Percentiles rank a stretch among this genome's conserved stretches.
phyloP scores from a whole-genome alignment of 164 flowering plant species.

The Macadamia tetraphylla region DNA sequence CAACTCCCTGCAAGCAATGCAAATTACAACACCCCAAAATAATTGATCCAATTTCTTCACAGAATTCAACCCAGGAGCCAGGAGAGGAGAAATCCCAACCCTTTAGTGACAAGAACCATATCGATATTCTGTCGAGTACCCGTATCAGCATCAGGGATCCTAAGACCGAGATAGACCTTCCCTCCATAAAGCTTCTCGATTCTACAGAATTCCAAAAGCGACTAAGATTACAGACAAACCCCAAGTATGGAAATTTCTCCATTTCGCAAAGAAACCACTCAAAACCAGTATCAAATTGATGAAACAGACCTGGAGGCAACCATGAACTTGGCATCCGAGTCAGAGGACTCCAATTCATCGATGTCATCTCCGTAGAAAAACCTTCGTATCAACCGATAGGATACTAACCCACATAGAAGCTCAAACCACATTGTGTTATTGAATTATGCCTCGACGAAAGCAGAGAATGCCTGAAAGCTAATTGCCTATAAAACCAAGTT shows the following conservation, averaged over 20 bases:
- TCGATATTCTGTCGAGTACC: conserved; percentile 63
- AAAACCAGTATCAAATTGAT: neutral
- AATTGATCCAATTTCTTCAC: neutral
- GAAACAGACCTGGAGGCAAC: conserved; percentile 49
- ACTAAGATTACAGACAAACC: neutral
- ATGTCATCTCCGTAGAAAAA: conserved; percentile 57
- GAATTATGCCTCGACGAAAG: neutral
- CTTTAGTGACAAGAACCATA: conserved; percentile 66
- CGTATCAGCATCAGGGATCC: conserved; percentile 80
- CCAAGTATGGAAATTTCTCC: neutral
- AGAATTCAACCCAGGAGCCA: neutral
- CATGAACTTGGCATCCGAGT: conserved; percentile 48
- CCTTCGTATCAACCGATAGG: conserved; percentile 41
- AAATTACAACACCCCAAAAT: neutral
- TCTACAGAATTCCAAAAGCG: conserved; percentile 23
- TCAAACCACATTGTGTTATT: conserved; percentile 26
- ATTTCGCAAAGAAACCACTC: neutral
- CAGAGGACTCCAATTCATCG: conserved; percentile 44
- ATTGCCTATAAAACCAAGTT: no score
- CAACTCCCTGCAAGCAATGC: conserved; percentile 39
- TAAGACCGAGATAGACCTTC: conserved; percentile 70
- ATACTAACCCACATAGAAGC: conserved; percentile 62
- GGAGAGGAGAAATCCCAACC: conserved; percentile 7
- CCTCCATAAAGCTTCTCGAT: conserved; percentile 78
- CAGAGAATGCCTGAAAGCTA: no score